A percentile compares a stretch with the other conserved stretches of the same genome.
phyloP scores from a whole-genome alignment of 441 rosid genomes.

The Gossypium armourianum region DNA sequence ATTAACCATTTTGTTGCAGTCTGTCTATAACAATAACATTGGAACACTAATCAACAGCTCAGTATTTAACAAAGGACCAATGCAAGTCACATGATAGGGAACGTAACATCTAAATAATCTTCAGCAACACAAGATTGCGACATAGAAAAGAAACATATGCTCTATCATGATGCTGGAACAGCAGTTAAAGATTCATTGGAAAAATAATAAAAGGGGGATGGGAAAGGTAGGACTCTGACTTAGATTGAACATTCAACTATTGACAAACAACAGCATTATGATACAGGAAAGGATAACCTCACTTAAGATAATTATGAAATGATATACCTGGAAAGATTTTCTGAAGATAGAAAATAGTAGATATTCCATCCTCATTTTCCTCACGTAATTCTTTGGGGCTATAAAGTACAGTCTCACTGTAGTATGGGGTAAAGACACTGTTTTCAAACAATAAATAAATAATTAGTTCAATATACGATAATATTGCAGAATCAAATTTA shows the following conservation, averaged over 20 bases:
- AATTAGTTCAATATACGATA: constrained; percentile 13
- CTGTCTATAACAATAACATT: background rate
- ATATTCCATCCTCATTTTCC: constrained; percentile 99
- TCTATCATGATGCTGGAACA: background rate
- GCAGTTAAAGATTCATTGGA: background rate
- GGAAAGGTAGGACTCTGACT: background rate
- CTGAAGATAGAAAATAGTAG: constrained; percentile 93
- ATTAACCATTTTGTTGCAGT: background rate
- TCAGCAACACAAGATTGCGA: background rate
- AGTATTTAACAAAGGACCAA: background rate
- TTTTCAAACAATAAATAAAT: constrained; percentile 21
- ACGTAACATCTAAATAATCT: background rate
- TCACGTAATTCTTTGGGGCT: constrained; percentile 77
- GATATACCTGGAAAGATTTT: constrained; percentile 86
- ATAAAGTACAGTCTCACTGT: constrained; percentile 97
- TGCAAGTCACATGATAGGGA: background rate
- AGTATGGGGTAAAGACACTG: constrained; percentile 99
- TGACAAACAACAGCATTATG: background rate
- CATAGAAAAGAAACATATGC: background rate
- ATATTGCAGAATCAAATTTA: background rate
- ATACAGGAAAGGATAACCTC: background rate
- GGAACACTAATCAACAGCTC: background rate
- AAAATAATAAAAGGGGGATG: background rate
- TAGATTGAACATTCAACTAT: background rate
- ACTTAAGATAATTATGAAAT: constrained; percentile 15